These are phyloP conservation scores for Colletotrichum orbiculare DNA, from an alignment of 2,329 filamentous ascomycete genomes.

Conservation along the genomic window DNA sequence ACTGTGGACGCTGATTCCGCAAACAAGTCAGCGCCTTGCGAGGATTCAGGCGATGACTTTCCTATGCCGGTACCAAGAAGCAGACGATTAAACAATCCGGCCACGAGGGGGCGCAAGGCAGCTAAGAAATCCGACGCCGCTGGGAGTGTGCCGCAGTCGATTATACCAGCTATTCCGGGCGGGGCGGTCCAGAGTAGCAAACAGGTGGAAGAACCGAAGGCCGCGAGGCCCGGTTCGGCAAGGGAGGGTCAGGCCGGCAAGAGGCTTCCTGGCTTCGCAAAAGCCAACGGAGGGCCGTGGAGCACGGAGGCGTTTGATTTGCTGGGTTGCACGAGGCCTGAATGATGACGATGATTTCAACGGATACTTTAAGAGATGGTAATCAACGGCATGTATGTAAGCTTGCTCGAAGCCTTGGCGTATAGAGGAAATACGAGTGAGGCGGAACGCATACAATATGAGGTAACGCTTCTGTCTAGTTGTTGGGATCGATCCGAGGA, in stretches of 20 bases:
- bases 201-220: not conserved
- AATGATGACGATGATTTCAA: conserved; percentile 15
- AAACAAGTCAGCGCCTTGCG: not conserved
- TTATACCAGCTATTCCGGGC: conserved; percentile 45
- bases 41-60: not conserved
- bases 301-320: conserved; percentile 76
- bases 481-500: too few species aligned
- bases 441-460: too few species aligned
- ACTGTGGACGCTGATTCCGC: not conserved
- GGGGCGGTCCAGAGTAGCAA: not conserved
- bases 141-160: conserved; percentile 56
- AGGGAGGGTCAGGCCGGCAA: not conserved
- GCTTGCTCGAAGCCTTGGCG: too few species aligned
- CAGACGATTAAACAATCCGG: conserved; percentile 53
- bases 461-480: too few species aligned
- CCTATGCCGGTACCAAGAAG: not conserved
- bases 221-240: not conserved
- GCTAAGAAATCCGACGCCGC: conserved; percentile 63
- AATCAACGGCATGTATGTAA: too few species aligned
- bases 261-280: conserved; percentile 57
- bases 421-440: too few species aligned
- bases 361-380: not conserved
- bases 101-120: conserved; percentile 64
- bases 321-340: conserved; percentile 69
- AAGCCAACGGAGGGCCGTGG: conserved; percentile 72